phyloP scores from a whole-genome alignment of 1,139 yeast species.

The Nakaseomyces bracarensis region DNA sequence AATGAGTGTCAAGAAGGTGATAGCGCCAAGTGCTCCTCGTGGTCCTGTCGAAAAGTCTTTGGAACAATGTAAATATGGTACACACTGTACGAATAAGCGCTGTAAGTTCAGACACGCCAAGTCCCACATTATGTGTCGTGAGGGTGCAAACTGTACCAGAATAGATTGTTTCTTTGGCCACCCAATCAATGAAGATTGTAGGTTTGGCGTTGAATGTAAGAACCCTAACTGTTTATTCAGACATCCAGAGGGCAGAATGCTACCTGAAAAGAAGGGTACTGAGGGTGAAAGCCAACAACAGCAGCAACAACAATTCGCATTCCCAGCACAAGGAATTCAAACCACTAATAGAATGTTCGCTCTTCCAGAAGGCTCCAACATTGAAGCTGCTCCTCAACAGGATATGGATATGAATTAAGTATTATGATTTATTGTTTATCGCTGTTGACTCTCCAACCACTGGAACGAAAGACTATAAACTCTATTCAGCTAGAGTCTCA shows the following conservation, averaged over 20 bases:
- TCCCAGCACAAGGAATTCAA: slow-evolving; percentile 10
- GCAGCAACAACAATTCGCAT: slow-evolving; percentile 11
- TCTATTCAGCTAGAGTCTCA: too few relatives aligned
- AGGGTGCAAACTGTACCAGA: slow-evolving; percentile 68
- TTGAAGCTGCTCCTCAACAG: slow-evolving; percentile 60
- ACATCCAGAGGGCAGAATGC: slow-evolving; percentile 67
- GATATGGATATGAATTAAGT: slow-evolving; percentile 14
- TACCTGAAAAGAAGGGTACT: slow-evolving; percentile 19
- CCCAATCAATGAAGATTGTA: slow-evolving; percentile 71
- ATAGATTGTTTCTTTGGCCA: slow-evolving; percentile 76
- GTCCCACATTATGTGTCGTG: slow-evolving; percentile 65
- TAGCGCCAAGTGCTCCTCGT: slow-evolving; percentile 14
- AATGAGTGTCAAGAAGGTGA: slow-evolving; percentile 15
- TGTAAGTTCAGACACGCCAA: slow-evolving; percentile 85
- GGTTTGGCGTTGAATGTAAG: slow-evolving; percentile 66
- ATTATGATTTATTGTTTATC: too few relatives aligned
- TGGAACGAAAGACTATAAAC: too few relatives aligned
- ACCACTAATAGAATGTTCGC: slow-evolving; percentile 64
- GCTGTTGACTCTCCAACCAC: too few relatives aligned
- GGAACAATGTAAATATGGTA: slow-evolving; percentile 76
- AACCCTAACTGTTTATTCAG: slow-evolving; percentile 61
- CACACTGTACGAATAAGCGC: slow-evolving; percentile 61
- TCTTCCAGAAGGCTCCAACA: slow-evolving; percentile 53
- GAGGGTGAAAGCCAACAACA: slow-evolving; percentile 5
- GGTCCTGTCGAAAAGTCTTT: slow-evolving; percentile 43